These are phyloP conservation scores for Nasturtium officinale DNA, from an alignment of 345 rosid genomes.

Conservation along the genomic window DNA sequence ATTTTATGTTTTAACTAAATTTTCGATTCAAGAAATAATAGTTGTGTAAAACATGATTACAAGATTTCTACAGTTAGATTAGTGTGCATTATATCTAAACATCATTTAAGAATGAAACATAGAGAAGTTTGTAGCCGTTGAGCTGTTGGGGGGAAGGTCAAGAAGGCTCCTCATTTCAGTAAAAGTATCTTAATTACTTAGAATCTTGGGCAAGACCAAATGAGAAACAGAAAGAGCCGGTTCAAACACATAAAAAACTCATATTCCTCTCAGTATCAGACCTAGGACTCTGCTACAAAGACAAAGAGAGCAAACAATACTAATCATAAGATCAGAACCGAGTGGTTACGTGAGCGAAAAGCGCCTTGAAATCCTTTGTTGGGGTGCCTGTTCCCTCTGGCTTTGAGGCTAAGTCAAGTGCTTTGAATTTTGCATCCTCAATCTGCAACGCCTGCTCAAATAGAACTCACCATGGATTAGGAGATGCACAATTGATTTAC, in stretches of 20 bases:
- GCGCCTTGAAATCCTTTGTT: conserved; percentile 84
- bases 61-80: background rate
- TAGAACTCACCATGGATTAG: conserved; percentile 11
- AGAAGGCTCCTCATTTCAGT: background rate
- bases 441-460: conserved; percentile 64
- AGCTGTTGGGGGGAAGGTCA: background rate
- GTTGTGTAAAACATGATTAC: background rate
- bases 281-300: conserved; percentile 22
- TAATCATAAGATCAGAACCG: conserved; percentile 53
- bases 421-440: conserved; percentile 83
- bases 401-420: conserved; percentile 88
- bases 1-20: background rate
- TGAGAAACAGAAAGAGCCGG: conserved; percentile 25
- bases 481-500: background rate
- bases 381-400: conserved; percentile 84
- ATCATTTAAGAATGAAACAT: background rate
- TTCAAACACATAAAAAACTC: conserved; percentile 26
- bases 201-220: conserved; percentile 20
- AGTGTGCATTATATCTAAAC: background rate
- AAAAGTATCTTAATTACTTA: background rate
- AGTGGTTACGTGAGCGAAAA: conserved; percentile 65
- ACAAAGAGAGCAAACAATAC: background rate
- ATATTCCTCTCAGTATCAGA: conserved; percentile 23
- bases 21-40: background rate
- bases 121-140: background rate